Conservation (phyloP, 306 rosid genomes). For the Malus asiatica region DNA sequence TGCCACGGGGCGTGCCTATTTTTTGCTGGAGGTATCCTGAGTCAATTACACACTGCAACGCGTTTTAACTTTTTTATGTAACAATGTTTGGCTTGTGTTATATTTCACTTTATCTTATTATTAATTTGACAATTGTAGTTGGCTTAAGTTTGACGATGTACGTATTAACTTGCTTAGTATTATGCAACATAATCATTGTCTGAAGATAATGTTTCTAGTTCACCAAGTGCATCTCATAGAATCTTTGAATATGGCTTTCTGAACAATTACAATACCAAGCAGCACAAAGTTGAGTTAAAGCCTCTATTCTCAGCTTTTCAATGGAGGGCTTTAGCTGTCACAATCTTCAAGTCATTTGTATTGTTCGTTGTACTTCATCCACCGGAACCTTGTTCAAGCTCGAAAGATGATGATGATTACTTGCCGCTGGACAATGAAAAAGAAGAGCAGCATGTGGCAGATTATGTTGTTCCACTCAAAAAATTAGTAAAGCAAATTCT, state of each 20-base stretch:
- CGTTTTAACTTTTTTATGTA: too few species aligned
- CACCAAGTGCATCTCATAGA: conserved; percentile 32
- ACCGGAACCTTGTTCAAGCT: conserved; percentile 54
- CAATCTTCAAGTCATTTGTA: conserved; percentile 58
- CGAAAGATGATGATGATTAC: conserved; percentile 67
- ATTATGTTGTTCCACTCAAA: conserved; percentile 62
- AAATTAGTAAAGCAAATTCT: conserved; percentile 73
- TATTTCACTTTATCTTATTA: neutral
- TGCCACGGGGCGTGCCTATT: neutral
- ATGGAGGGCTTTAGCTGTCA: conserved; percentile 35
- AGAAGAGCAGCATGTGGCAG: conserved; percentile 14
- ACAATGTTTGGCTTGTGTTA: neutral
- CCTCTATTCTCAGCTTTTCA: conserved; percentile 76
- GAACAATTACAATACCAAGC: conserved; percentile 36
- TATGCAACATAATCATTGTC: conserved; percentile 34
- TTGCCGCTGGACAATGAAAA: conserved; percentile 34
- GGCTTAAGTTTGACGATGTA: conserved; percentile 9
- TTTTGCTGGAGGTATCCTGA: too few species aligned
- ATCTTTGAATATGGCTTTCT: conserved; percentile 44
- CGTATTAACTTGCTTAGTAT: conserved; percentile 18
- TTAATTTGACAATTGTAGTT: conserved; percentile 1
- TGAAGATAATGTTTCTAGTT: conserved; percentile 34
- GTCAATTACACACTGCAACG: too few species aligned
- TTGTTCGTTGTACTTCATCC: conserved; percentile 59
- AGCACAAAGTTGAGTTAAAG: conserved; percentile 51